Percentiles rank a stretch among this genome's conserved stretches.
phyloP scores from a whole-genome alignment of 805 yeast genomes.

The Candida jianshihensis region DNA sequence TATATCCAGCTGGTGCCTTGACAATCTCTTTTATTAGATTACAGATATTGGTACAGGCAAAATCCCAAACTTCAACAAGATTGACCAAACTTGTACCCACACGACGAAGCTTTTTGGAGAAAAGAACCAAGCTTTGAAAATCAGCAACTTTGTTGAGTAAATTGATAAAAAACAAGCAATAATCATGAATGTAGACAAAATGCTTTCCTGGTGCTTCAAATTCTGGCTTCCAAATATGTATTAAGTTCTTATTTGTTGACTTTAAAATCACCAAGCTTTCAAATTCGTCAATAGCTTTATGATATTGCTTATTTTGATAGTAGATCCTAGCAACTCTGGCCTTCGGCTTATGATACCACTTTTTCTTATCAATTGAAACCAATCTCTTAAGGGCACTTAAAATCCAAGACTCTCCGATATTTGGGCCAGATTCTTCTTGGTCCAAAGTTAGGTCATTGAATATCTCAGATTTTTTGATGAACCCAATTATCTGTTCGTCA shows the following conservation, averaged over 20 bases:
- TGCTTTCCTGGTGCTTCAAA: conserved; percentile 90
- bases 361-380: conserved; percentile 60
- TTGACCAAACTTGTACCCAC: conserved; percentile 71
- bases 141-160: conserved; percentile 49
- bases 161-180: conserved; percentile 56
- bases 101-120: conserved; percentile 71
- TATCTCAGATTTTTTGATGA: conserved; percentile 29
- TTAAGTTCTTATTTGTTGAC: conserved; percentile 60
- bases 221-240: conserved; percentile 92
- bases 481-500: conserved; percentile 30
- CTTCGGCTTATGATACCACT: conserved; percentile 87
- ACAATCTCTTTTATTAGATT: conserved; percentile 40
- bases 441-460: conserved; percentile 12
- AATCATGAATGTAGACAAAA: conserved; percentile 67
- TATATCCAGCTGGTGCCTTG: conserved; percentile 35
- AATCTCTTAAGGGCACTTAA: conserved; percentile 42
- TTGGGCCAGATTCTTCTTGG: conserved; percentile 14
- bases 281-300: conserved; percentile 59
- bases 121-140: conserved; percentile 46
- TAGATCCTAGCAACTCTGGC: conserved; percentile 62
- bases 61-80: conserved; percentile 61
- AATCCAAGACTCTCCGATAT: conserved; percentile 30
- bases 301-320: conserved; percentile 41
- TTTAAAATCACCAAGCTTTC: conserved; percentile 55
- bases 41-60: conserved; percentile 45